Percentiles rank a stretch among this genome's conserved stretches.
These are phyloP conservation scores for Fomitopsis serialis DNA, from an alignment of 768 basidiomycete species.

Conservation along the genomic window DNA sequence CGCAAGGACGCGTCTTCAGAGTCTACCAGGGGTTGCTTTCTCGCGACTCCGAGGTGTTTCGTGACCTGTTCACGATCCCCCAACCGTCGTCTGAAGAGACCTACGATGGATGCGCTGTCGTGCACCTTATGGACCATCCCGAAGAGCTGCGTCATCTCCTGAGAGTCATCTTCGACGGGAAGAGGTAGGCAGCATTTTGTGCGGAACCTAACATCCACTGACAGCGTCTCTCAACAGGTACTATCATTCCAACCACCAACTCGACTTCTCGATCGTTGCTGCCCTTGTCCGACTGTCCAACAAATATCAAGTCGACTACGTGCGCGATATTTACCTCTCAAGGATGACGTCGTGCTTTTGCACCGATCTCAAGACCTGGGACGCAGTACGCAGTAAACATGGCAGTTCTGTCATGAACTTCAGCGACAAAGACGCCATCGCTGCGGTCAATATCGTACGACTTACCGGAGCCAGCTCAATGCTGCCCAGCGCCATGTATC, in stretches of 20 bases:
- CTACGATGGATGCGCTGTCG: slow-evolving; percentile 4
- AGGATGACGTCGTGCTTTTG: slow-evolving; percentile 12
- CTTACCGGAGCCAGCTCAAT: slow-evolving; percentile 3
- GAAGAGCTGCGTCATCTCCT: slow-evolving; percentile 1
- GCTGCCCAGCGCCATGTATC: slow-evolving; percentile 4
- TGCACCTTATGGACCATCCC: slow-evolving; percentile 2
- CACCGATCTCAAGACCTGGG: slow-evolving; percentile 1
- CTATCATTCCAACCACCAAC: not conserved
- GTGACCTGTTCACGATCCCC: slow-evolving; percentile 8
- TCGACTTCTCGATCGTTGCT: slow-evolving; percentile 14
- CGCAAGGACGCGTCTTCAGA: not conserved
- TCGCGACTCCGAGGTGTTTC: slow-evolving; percentile 8
- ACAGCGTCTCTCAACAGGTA: too few species aligned
- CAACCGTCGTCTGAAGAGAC: not conserved
- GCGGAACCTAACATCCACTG: too few species aligned
- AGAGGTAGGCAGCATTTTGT: not conserved
- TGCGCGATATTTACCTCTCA: slow-evolving; percentile 11
- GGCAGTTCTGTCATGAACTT: not conserved
- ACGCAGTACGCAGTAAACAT: not conserved
- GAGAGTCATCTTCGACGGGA: not conserved
- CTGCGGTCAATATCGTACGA: not conserved
- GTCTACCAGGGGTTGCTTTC: slow-evolving; percentile 9
- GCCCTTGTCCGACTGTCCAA: slow-evolving; percentile 15
- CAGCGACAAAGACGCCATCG: not conserved
- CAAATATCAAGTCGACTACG: slow-evolving; percentile 16